Conservation (phyloP, 192 early-diverging fungal genomes). For the Physocladia obscura region DNA sequence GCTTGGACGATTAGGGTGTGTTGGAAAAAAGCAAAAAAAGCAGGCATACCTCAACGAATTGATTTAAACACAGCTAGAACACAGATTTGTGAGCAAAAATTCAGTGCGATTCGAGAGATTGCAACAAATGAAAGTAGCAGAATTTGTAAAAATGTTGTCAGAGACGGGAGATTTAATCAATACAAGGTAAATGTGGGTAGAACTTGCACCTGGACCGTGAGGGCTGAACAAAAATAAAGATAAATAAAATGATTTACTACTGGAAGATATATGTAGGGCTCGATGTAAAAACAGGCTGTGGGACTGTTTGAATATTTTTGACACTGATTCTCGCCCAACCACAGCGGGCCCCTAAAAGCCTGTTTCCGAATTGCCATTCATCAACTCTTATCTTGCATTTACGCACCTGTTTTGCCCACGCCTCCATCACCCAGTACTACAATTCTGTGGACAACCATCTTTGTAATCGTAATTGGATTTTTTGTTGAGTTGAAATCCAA, state of each 20-base stretch:
- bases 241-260: too few relatives aligned
- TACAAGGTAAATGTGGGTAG: not conserved
- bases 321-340: too few relatives aligned
- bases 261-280: too few relatives aligned
- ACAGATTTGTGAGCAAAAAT: not conserved
- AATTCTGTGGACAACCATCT: conserved; percentile 35
- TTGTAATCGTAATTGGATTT: not conserved
- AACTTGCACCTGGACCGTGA: not conserved
- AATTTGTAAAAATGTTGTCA: too few relatives aligned
- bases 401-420: conserved; percentile 52
- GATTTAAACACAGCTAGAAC: conserved; percentile 48
- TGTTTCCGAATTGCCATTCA: too few relatives aligned
- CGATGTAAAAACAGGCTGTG: too few relatives aligned
- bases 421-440: conserved; percentile 57
- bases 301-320: too few relatives aligned
- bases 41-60: conserved; percentile 43
- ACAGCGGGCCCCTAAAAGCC: too few relatives aligned
- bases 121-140: too few relatives aligned
- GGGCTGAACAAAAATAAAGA: not conserved
- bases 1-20: not conserved
- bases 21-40: not conserved
- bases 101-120: not conserved
- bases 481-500: too few relatives aligned
- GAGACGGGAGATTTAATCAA: not conserved
- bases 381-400: too few relatives aligned